Percentiles rank a stretch among this genome's conserved stretches.
Conservation (phyloP, 192 early-diverging fungal genomes). For the Coemansia guatemalensis region DNA sequence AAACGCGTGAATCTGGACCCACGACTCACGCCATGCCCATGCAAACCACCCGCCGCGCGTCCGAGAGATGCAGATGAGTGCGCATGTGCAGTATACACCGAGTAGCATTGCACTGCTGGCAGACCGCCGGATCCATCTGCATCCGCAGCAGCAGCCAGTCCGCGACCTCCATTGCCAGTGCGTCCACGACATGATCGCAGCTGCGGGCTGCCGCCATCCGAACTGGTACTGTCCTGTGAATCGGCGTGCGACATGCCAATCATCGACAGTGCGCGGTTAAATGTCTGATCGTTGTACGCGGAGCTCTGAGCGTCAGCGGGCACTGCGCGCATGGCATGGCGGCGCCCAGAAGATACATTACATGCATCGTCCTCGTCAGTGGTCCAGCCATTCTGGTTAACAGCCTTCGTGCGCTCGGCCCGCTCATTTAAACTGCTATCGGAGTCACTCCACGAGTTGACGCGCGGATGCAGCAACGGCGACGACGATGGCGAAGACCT, state of each 20-base stretch:
- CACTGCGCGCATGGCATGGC: too few relatives aligned
- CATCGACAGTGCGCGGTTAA: slow-evolving; percentile 51
- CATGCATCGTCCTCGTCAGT: slow-evolving; percentile 2
- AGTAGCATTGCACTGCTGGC: slow-evolving; percentile 12
- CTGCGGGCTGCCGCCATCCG: not conserved
- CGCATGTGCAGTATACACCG: slow-evolving; percentile 19
- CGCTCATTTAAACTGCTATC: not conserved
- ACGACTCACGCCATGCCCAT: too few relatives aligned
- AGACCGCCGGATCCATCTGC: too few relatives aligned
- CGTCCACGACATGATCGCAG: too few relatives aligned
- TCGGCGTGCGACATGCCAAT: slow-evolving; percentile 44
- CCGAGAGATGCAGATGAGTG: slow-evolving; percentile 11
- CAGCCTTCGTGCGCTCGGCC: not conserved
- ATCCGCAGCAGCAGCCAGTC: too few relatives aligned
- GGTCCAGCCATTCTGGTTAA: slow-evolving; percentile 10
- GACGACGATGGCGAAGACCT: not conserved
- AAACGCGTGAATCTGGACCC: slow-evolving; percentile 19
- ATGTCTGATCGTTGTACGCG: slow-evolving; percentile 26
- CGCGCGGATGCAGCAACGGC: not conserved
- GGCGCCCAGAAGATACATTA: too few relatives aligned
- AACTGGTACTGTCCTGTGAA: slow-evolving; percentile 29
- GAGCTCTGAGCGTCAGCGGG: not conserved
- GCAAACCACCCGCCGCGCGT: not conserved
- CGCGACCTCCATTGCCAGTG: too few relatives aligned
- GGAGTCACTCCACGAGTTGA: slow-evolving; percentile 31